Base-by-base conservation (phyloP, 2,329 filamentous ascomycete genomes). In the Aspergillus costaricaensis region DNA sequence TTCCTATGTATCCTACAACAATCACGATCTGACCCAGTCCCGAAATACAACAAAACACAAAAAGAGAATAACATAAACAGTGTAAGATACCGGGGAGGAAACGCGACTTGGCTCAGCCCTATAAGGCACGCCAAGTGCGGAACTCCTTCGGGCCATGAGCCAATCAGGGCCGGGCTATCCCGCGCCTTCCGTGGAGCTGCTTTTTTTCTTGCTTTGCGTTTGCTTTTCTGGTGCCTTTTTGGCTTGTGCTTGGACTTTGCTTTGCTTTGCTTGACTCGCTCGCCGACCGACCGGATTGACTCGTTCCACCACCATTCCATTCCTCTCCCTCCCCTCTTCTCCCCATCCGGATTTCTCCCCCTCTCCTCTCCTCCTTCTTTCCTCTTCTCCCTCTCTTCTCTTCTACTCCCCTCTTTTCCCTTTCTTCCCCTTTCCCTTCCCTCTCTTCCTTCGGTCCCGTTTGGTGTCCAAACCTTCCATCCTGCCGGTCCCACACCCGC, bases 81-180 rank as follows among this genome's bases (percentile, higher is more conserved):
- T 14, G 12, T 15, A 36, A 36, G 32, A 36, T 36, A 36, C 32
- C 47, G 23, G 27, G 15, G 47, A 50, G 25, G 15, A n/a, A 32
- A 27, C 25, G 32, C 47, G 47, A 50, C 47, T 50, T 50, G 47
- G 47, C 47, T 55, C 53, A 55, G 53, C 53, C 53, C 53, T 55
- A 55, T 55, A 55, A 55, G 53, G 53, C 52, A 55, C 43, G 53
- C 53, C 53, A 55, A 55, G 53, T 55, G 53, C 53, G 53, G 53
- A 55, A 19, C 41, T 5, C 27, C 27, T 9, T 23, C 52, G 10
- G 21, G 4, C 25, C 39, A 44, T 12, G 7, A 36, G 53, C 53
- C 53, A 55, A 55, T 55, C 53, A 47, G 41, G n/a, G 25, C 14
- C 39, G 47, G 23, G 25, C 8, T 9, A 8, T 12, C 15, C 47